Evolutionary conservation across 306 rosid species (phyloP).

Genomic region (Pyrus pyrifolia): DNA sequence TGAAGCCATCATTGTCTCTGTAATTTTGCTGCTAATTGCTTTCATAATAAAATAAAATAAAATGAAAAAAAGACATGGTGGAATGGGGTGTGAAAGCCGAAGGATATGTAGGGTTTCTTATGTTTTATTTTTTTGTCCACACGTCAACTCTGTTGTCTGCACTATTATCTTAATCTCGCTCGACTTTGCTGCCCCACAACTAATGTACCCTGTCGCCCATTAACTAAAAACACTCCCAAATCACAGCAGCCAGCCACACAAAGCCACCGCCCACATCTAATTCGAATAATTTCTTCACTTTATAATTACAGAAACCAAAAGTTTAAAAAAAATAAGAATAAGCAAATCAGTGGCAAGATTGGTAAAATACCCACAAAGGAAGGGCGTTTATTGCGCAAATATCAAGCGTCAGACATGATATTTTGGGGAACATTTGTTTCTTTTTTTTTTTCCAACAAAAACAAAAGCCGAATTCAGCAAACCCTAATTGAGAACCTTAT

Average conservation of each 20-base stretch:
- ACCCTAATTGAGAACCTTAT: conserved; percentile 31
- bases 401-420: neutral
- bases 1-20: neutral
- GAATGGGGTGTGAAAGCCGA: no score
- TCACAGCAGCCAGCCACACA: neutral
- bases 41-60: no score
- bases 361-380: neutral
- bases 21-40: neutral
- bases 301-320: neutral
- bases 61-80: no score
- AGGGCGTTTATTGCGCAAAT: neutral
- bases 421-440: neutral
- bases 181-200: neutral
- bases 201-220: neutral
- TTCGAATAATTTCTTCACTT: neutral
- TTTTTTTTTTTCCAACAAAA: neutral
- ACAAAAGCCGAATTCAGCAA: conserved; percentile 1
- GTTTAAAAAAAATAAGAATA: neutral
- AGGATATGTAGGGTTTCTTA: no score
- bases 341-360: neutral
- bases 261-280: neutral
- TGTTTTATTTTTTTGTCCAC: no score
- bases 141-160: no score
- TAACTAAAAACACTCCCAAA: neutral
- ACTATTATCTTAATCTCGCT: neutral